Evolutionary conservation across 2,329 filamentous ascomycete species (phyloP).

Genomic region (Paecilomyces variotii): DNA sequence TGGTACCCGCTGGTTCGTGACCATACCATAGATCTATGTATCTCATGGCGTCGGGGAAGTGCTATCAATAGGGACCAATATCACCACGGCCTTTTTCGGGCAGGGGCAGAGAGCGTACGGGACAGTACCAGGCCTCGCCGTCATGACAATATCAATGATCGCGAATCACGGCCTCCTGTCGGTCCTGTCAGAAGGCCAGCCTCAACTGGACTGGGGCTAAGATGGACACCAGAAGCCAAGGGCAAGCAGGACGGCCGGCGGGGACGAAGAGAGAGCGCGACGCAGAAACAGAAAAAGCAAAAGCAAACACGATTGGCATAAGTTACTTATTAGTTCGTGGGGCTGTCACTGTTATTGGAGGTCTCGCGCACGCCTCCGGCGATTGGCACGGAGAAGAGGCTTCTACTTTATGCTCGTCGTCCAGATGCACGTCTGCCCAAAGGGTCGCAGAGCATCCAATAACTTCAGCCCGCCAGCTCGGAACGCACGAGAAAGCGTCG

Average conservation of each 20-base stretch:
- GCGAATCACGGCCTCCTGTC: background rate
- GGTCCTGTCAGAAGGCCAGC: background rate
- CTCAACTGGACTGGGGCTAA: background rate
- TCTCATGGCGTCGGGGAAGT: background rate
- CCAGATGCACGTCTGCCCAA: constrained; percentile 27
- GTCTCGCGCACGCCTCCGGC: background rate
- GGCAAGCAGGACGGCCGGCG: background rate
- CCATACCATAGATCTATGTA: background rate
- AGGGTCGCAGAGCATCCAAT: constrained; percentile 27
- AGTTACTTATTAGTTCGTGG: background rate
- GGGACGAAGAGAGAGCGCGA: background rate
- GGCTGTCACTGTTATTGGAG: background rate
- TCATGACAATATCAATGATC: background rate
- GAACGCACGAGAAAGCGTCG: constrained; percentile 23
- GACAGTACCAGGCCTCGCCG: background rate
- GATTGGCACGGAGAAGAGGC: background rate
- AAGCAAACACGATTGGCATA: background rate
- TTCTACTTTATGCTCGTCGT: constrained; percentile 8
- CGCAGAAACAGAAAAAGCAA: background rate
- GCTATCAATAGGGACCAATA: background rate
- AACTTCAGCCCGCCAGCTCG: constrained; percentile 16
- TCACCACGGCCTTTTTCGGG: background rate
- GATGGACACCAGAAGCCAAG: background rate
- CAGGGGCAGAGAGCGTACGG: background rate
- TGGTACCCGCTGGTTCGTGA: background rate